A percentile compares a stretch with the other conserved stretches of the same genome.
Evolutionary conservation across 768 basidiomycete genomes (phyloP).

Genomic region (Pilatotrama ljubarskyi): DNA sequence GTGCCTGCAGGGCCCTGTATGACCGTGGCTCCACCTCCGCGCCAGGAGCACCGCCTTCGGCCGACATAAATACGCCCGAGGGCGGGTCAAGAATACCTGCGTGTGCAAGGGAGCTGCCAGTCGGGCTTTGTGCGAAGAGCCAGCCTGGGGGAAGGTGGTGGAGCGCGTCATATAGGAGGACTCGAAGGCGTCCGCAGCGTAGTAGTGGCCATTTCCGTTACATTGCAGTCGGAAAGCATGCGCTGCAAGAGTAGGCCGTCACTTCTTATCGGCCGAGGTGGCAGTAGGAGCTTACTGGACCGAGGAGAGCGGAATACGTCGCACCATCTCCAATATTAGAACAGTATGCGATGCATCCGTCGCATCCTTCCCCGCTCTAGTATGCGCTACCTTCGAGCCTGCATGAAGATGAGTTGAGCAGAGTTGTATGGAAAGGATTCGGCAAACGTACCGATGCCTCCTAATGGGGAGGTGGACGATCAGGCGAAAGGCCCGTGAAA

Average conservation of each 20-base stretch:
- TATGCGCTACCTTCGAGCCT: background rate
- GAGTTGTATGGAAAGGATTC: background rate
- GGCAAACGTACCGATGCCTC: background rate
- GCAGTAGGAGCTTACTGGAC: background rate
- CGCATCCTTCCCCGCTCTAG: background rate
- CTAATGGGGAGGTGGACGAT: background rate
- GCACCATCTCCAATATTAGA: background rate
- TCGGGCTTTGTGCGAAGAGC: conserved; percentile 14
- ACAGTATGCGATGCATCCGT: background rate
- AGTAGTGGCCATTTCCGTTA: background rate
- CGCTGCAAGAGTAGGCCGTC: background rate
- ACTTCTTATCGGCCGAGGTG: background rate
- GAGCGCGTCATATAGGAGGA: conserved; percentile 6
- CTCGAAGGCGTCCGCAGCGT: background rate
- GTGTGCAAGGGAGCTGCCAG: background rate
- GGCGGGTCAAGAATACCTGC: conserved; percentile 5
- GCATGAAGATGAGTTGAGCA: background rate
- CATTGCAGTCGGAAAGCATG: background rate
- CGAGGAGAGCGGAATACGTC: background rate
- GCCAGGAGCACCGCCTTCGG: background rate
- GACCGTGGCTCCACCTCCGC: conserved; percentile 8
- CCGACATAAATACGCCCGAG: conserved; percentile 2
- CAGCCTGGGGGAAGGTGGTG: conserved; percentile 2
- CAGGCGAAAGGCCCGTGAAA: conserved; percentile 4
- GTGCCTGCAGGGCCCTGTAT: background rate